A percentile compares a stretch with the other conserved stretches of the same genome.
These are phyloP conservation scores for Physcomitrium patens DNA, from an alignment of 225 moss, liverwort and hornwort genomes.

Conservation along the genomic window DNA sequence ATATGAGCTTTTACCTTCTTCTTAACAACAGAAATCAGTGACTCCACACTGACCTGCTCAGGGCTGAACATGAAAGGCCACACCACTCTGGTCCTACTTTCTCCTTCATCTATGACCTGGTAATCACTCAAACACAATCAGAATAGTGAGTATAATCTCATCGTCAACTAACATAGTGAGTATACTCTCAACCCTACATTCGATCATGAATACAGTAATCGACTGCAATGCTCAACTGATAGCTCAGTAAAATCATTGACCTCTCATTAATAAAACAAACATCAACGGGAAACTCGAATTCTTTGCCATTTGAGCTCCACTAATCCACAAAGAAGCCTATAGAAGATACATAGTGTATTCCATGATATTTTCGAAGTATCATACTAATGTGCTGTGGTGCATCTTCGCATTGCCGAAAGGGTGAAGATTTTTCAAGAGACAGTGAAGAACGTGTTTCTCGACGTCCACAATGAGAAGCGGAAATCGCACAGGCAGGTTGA, in stretches of 20 bases:
- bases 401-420: background rate
- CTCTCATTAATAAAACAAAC: too few species aligned
- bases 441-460: background rate
- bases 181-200: too few species aligned
- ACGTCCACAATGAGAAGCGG: background rate
- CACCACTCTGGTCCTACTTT: slow-evolving; percentile 35
- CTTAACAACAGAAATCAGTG: slow-evolving; percentile 18
- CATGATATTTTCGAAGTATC: background rate
- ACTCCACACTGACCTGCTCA: slow-evolving; percentile 29
- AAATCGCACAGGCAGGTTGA: background rate
- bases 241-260: too few species aligned
- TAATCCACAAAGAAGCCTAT: background rate
- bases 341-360: background rate
- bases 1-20: slow-evolving; percentile 34
- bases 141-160: background rate
- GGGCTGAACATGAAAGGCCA: slow-evolving; percentile 47
- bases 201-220: background rate
- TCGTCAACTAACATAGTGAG: too few species aligned
- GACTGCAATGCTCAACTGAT: too few species aligned
- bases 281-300: background rate
- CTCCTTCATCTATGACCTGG: slow-evolving; percentile 34
- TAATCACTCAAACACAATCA: background rate
- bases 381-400: background rate
- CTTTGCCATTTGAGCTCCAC: background rate
- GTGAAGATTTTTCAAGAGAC: background rate